Percentiles rank a stretch among this genome's conserved stretches.
phyloP scores from a whole-genome alignment of 352 stramenopile species.

The Phytophthora parvispora region DNA sequence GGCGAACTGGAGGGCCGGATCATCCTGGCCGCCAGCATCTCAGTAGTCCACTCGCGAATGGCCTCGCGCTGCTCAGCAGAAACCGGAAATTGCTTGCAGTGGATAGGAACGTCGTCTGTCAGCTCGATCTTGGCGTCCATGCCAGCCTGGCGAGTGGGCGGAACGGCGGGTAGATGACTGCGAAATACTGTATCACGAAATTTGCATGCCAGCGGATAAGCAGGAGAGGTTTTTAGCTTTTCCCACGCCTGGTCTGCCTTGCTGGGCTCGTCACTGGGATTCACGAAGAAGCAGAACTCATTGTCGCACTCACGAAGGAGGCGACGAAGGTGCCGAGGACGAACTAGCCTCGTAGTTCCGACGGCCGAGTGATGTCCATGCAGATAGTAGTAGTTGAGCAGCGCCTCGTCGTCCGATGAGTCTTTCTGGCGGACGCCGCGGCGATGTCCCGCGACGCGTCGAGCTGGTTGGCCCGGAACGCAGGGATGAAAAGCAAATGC shows the following conservation, averaged over 20 bases:
- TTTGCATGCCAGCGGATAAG: not conserved
- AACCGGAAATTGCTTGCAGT: constrained; percentile 8
- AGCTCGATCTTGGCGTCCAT: constrained; percentile 13
- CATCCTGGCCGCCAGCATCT: constrained; percentile 3
- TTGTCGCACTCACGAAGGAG: constrained; percentile 6
- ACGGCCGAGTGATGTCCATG: not conserved
- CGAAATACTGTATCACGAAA: constrained; percentile 6
- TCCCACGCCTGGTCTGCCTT: constrained; percentile 8
- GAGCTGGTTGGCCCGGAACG: not conserved
- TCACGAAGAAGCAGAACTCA: constrained; percentile 9
- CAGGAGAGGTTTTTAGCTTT: not conserved
- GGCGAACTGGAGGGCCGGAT: constrained; percentile 6
- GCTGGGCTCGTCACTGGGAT: not conserved
- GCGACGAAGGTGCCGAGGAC: not conserved
- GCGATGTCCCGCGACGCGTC: not conserved
- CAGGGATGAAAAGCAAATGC: not conserved
- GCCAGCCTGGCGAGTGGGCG: not conserved
- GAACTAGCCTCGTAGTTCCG: not conserved
- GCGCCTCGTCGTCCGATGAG: not conserved
- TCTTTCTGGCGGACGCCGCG: not conserved
- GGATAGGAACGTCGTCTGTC: not conserved
- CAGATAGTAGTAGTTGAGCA: not conserved
- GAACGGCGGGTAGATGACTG: not conserved
- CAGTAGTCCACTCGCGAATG: not conserved
- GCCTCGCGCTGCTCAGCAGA: constrained; percentile 1